Evolutionary conservation across 805 yeast species (phyloP), one percentile per base, ranked within the genome.

Genomic region (Candida easanensis): DNA sequence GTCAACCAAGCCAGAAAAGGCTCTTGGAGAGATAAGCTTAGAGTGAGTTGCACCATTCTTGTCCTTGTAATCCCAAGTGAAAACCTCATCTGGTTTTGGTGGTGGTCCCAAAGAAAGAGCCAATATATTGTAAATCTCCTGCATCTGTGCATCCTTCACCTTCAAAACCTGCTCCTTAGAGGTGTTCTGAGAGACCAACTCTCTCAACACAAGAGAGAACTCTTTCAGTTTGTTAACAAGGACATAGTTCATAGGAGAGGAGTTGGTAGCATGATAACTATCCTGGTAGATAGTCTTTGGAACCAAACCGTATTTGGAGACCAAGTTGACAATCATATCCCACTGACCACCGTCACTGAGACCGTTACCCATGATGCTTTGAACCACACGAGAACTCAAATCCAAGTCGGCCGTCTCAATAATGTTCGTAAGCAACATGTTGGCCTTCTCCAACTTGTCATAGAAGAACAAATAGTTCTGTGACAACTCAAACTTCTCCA

Each of bases 301-400:
- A 45, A 87, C 84, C 36, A 83, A 54, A n/a, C 96, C 95, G 56
- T 87, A 87, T 64, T 87, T 87, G 46, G 79, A 75, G 28, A 86
- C 79, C 45, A 87, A 62, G 61, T 86, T 84, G 35, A 81, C 72
- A 62, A 86, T 75, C 90, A 87, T 82, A 52, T 82, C 82, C 74
- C 85, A 86, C 64, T 87, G 95, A 42, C 95, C 95, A 52, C 96
- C 95, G 60, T 87, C 95, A 51, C 77, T 62, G 38, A 82, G 76
- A 15, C 95, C 91, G 42, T 76, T 81, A 8, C 68, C 53, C 44
- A 86, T 67, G 40, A 87, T 68, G 53, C 74, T 75, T 62, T 80
- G 84, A 34, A 86, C 79, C 42, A 84, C 68, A 46, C 93, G 73
- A 1, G 88, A 79, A 49, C 82, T 89, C 42, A 81, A 71, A 25